These are phyloP conservation scores for Acidiella bohemica DNA, from an alignment of 495 filamentous ascomycete species.

Conservation along the genomic window DNA sequence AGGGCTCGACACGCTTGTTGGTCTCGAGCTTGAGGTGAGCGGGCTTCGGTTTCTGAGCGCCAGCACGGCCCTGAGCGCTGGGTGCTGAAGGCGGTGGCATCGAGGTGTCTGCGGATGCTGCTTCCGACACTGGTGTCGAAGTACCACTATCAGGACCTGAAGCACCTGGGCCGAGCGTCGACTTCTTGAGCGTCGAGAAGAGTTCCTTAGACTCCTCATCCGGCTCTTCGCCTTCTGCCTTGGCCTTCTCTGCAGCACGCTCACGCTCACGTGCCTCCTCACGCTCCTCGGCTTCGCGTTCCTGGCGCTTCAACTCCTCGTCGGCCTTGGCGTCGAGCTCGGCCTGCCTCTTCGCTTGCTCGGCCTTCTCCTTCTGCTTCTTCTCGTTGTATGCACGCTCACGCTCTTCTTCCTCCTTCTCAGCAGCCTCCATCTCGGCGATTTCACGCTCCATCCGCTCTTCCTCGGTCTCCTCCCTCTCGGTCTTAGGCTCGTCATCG, in stretches of 20 bases:
- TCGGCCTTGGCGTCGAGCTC: slow-evolving; percentile 23
- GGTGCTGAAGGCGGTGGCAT: slow-evolving; percentile 24
- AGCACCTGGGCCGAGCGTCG: slow-evolving; percentile 36
- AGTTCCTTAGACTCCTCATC: slow-evolving; percentile 27
- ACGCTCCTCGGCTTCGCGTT: slow-evolving; percentile 31
- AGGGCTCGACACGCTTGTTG: slow-evolving; percentile 67
- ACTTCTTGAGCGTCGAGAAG: slow-evolving; percentile 46
- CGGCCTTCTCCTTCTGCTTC: slow-evolving; percentile 26
- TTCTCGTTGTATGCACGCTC: slow-evolving; percentile 28
- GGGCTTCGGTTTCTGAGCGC: slow-evolving; percentile 54
- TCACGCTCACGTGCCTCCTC: slow-evolving; percentile 26
- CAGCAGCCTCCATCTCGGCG: slow-evolving; percentile 31
- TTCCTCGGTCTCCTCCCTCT: slow-evolving; percentile 23
- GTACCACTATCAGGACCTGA: slow-evolving; percentile 37
- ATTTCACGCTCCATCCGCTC: slow-evolving; percentile 30
- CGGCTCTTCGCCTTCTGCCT: slow-evolving; percentile 23
- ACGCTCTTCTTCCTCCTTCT: slow-evolving; percentile 28
- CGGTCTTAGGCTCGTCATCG: slow-evolving; percentile 9
- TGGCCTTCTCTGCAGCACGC: slow-evolving; percentile 12
- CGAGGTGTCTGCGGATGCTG: slow-evolving; percentile 12
- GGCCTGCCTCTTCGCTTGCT: slow-evolving; percentile 20
- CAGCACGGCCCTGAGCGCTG: slow-evolving; percentile 18
- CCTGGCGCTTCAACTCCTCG: slow-evolving; percentile 27
- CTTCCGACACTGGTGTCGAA: slow-evolving; percentile 31
- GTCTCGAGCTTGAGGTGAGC: slow-evolving; percentile 72